These are phyloP conservation scores for Eucalyptus curtisii DNA, from an alignment of 345 rosid genomes.

Conservation along the genomic window DNA sequence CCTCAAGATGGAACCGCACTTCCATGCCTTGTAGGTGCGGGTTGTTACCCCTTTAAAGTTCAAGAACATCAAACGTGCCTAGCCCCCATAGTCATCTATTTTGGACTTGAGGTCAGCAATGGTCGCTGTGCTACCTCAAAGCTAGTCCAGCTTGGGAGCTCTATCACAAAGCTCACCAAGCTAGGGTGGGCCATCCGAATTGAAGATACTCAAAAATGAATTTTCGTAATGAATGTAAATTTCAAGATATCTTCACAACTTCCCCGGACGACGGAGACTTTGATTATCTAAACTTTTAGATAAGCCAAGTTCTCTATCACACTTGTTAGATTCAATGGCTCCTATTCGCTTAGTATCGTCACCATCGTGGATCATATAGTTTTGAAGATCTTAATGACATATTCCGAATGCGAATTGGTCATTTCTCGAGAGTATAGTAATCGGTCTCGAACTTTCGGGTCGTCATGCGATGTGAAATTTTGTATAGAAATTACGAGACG, in stretches of 20 bases:
- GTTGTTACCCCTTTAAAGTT: too few relatives aligned
- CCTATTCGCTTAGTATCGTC: too few relatives aligned
- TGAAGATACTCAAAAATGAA: background rate
- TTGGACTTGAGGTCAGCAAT: background rate
- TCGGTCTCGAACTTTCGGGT: background rate
- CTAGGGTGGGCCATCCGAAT: background rate
- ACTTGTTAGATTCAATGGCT: background rate
- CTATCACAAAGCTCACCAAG: background rate
- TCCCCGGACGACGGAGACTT: accelerated
- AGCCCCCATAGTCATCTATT: background rate
- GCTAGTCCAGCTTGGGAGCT: background rate
- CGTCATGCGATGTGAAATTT: background rate
- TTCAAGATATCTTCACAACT: background rate
- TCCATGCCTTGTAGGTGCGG: accelerated
- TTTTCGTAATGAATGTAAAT: background rate
- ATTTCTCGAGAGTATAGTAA: background rate
- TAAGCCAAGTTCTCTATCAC: background rate
- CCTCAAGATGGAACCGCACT: too few relatives aligned
- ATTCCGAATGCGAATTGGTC: background rate
- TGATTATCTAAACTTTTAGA: background rate
- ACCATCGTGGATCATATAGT: accelerated
- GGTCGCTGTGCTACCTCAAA: background rate
- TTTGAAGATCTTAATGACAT: background rate
- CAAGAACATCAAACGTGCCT: too few relatives aligned
- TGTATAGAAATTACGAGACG: background rate